Conservation (phyloP, 2,329 filamentous ascomycete genomes). For the Alternaria alternata region DNA sequence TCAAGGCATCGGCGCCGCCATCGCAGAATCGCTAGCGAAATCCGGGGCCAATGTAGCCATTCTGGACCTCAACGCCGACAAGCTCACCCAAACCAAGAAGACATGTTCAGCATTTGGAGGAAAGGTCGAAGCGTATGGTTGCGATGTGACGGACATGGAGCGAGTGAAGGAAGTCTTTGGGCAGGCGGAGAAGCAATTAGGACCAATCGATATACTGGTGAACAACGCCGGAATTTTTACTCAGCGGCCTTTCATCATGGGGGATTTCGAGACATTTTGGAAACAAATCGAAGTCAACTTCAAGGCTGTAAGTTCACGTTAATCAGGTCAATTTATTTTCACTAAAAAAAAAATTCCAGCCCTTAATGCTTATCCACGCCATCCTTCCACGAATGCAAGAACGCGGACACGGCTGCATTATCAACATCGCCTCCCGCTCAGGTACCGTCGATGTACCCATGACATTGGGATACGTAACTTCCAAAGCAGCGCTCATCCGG, state of each 20-base stretch:
- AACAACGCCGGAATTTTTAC: constrained; percentile 43
- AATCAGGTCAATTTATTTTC: fast-evolving
- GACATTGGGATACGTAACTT: constrained; percentile 41
- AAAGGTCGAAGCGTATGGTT: constrained; percentile 30
- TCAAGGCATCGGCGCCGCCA: constrained; percentile 41
- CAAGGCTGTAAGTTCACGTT: constrained; percentile 25
- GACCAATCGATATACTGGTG: constrained; percentile 36
- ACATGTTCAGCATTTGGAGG: constrained; percentile 31
- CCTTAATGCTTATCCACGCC: constrained; percentile 37
- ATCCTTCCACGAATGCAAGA: constrained; percentile 35
- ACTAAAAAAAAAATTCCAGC: constrained; percentile 17
- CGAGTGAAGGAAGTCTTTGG: constrained; percentile 23
- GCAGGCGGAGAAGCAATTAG: constrained; percentile 29
- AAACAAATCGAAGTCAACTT: constrained; percentile 45
- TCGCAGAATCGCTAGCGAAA: constrained; percentile 35
- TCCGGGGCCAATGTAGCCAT: constrained; percentile 40
- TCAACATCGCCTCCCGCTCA: constrained; percentile 41
- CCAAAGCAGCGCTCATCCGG: constrained; percentile 40
- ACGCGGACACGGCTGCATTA: constrained; percentile 40
- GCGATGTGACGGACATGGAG: constrained; percentile 32
- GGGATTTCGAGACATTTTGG: constrained; percentile 38
- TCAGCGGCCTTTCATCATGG: constrained; percentile 40
- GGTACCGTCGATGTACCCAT: constrained; percentile 44
- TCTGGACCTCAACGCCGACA: constrained; percentile 34
- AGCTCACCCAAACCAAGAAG: constrained; percentile 28